Conservation (phyloP, 495 filamentous ascomycete species). For the Tuber microsphaerosporum region DNA sequence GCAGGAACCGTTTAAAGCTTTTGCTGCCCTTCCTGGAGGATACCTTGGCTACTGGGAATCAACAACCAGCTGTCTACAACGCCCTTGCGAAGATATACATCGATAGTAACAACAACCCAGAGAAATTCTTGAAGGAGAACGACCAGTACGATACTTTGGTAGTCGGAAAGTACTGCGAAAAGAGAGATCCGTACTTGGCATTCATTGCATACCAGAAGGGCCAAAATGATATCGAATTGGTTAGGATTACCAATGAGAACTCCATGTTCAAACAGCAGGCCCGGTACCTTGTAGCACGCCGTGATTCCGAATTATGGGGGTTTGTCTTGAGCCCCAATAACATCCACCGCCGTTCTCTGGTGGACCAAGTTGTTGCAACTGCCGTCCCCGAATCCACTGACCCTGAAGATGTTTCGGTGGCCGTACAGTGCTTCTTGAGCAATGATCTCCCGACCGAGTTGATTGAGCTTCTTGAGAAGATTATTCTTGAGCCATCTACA, state of each 20-base stretch:
- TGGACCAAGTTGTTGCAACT: conserved; percentile 95
- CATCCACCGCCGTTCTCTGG: conserved; percentile 78
- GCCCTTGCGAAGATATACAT: conserved; percentile 99
- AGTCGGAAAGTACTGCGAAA: conserved; percentile 98
- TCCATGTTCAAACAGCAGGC: conserved; percentile 97
- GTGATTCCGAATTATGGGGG: conserved; percentile 82
- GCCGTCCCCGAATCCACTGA: conserved; percentile 92
- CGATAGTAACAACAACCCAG: conserved; percentile 96
- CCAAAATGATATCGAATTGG: conserved; percentile 92
- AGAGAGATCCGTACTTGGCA: conserved; percentile 93
- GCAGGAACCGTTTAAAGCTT: conserved; percentile 89
- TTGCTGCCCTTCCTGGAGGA: conserved; percentile 94
- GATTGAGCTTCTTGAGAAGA: conserved; percentile 98
- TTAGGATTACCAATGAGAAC: conserved; percentile 98
- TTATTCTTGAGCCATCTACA: conserved; percentile 90
- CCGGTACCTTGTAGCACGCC: conserved; percentile 85
- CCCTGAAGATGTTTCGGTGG: conserved; percentile 89
- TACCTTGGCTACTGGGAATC: conserved; percentile 81
- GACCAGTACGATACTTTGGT: conserved; percentile 88
- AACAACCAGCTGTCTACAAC: conserved; percentile 97
- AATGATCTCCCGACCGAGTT: conserved; percentile 87
- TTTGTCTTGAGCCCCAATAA: conserved; percentile 96
- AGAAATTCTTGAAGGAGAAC: conserved; percentile 98
- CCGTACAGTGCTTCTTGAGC: conserved; percentile 84
- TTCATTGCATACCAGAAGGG: conserved; percentile 95